Percentiles rank a stretch among this genome's conserved stretches.
Conservation (phyloP, 169 alveolate genomes). For the Hepatocystis sp. region DNA sequence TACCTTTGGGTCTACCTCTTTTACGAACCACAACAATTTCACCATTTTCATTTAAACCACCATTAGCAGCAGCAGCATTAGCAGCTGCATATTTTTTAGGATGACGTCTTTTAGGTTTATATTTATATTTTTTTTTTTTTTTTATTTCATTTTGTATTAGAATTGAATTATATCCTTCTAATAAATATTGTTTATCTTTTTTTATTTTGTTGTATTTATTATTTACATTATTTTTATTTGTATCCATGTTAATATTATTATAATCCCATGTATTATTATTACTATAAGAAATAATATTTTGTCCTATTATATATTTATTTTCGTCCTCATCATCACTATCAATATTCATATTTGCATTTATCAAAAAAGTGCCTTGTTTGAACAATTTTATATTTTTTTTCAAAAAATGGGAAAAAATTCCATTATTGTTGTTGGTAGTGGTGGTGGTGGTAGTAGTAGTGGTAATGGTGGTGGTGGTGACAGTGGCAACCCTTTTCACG, state of each 20-base stretch:
- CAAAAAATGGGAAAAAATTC: conserved; percentile 1
- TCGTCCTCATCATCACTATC: conserved; percentile 8
- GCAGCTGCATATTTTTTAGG: too few species aligned
- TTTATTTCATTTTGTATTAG: too few species aligned
- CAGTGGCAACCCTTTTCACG: conserved; percentile 12
- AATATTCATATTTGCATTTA: conserved; percentile 29
- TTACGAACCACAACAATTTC: conserved; percentile 29
- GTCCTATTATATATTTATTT: not conserved
- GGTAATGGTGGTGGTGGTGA: not conserved
- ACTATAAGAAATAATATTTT: too few species aligned
- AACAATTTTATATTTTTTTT: conserved; percentile 22
- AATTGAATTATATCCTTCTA: too few species aligned
- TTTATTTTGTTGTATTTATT: too few species aligned
- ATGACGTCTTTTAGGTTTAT: too few species aligned
- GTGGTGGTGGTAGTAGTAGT: not conserved
- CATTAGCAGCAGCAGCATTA: too few species aligned
- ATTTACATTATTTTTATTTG: too few species aligned
- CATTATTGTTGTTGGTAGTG: not conserved
- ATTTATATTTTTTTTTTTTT: too few species aligned
- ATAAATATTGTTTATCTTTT: too few species aligned
- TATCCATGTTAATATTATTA: too few species aligned
- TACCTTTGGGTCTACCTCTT: conserved; percentile 72
- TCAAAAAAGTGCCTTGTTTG: conserved; percentile 34
- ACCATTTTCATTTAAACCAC: not conserved
- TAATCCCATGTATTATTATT: too few species aligned